phyloP scores from a whole-genome alignment of 2,329 filamentous ascomycete species.

The Penicillium occitanis region DNA sequence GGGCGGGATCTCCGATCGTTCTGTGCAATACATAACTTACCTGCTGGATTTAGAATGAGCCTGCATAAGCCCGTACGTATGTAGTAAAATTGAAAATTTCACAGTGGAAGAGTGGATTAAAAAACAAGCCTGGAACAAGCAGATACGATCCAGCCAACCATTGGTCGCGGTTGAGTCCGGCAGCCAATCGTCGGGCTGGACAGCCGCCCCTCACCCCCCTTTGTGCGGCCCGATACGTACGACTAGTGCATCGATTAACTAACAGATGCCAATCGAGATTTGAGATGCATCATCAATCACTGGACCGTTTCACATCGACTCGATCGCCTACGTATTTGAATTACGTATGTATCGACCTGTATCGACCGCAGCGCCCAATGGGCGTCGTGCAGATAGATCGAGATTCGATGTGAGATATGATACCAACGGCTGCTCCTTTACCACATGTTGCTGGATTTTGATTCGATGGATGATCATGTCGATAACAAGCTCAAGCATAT shows the following conservation, averaged over 20 bases:
- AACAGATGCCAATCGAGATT: conserved; percentile 19
- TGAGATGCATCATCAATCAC: conserved; percentile 14
- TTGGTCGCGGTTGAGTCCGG: background rate
- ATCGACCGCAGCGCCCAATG: background rate
- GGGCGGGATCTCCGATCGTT: conserved; percentile 13
- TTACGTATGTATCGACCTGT: background rate
- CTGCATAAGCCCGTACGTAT: background rate
- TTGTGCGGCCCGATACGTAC: conserved; percentile 15
- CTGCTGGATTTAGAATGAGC: background rate
- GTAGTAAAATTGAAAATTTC: background rate
- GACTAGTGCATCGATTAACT: conserved; percentile 2
- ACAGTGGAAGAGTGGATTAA: background rate
- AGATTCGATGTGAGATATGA: conserved; percentile 7
- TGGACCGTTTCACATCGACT: conserved; percentile 5
- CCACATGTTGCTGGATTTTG: background rate
- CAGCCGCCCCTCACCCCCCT: background rate
- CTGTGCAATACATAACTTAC: background rate
- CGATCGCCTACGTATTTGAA: background rate
- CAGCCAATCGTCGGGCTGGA: background rate
- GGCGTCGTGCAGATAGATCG: background rate
- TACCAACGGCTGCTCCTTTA: conserved; percentile 3
- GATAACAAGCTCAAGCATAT: background rate
- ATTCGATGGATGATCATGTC: background rate
- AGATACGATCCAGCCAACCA: background rate
- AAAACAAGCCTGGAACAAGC: background rate